A percentile compares a stretch with the other conserved stretches of the same genome.
phyloP scores from a whole-genome alignment of 1,284 basidiomycete species.

The Leccinum proximum region DNA sequence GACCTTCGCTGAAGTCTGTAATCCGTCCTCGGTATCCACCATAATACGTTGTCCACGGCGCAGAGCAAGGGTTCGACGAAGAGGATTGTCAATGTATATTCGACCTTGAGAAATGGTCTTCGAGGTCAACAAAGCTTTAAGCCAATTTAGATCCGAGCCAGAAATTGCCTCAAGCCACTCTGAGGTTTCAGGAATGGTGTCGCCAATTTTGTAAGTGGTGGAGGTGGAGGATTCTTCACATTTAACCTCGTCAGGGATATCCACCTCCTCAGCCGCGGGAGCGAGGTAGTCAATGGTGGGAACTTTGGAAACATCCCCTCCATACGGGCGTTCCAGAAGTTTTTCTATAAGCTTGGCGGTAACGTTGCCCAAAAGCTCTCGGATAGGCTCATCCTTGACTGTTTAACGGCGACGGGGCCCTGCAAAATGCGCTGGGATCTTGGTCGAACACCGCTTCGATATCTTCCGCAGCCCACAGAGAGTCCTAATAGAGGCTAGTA shows the following conservation, averaged over 20 bases:
- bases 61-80: conserved; percentile 85
- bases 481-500: conserved; percentile 58
- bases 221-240: conserved; percentile 43
- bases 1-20: conserved; percentile 56
- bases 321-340: conserved; percentile 83
- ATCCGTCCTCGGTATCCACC: conserved; percentile 45
- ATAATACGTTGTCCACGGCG: conserved; percentile 78
- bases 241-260: conserved; percentile 46
- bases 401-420: conserved; percentile 92
- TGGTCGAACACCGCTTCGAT: conserved; percentile 99
- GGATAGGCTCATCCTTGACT: conserved; percentile 92
- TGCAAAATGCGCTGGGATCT: conserved; percentile 96
- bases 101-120: conserved; percentile 84
- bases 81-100: conserved; percentile 86
- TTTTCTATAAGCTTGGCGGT: conserved; percentile 76
- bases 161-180: conserved; percentile 88
- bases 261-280: conserved; percentile 39
- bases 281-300: conserved; percentile 90
- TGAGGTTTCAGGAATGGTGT: conserved; percentile 52
- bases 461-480: conserved; percentile 97
- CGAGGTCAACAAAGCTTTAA: conserved; percentile 83
- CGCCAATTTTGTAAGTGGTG: conserved; percentile 57
- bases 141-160: conserved; percentile 82
- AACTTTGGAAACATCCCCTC: conserved; percentile 74
- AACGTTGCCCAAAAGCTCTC: conserved; percentile 89